phyloP scores from a whole-genome alignment of 139 green algal species.

The Auxenochlorella pyrenoidosa region DNA sequence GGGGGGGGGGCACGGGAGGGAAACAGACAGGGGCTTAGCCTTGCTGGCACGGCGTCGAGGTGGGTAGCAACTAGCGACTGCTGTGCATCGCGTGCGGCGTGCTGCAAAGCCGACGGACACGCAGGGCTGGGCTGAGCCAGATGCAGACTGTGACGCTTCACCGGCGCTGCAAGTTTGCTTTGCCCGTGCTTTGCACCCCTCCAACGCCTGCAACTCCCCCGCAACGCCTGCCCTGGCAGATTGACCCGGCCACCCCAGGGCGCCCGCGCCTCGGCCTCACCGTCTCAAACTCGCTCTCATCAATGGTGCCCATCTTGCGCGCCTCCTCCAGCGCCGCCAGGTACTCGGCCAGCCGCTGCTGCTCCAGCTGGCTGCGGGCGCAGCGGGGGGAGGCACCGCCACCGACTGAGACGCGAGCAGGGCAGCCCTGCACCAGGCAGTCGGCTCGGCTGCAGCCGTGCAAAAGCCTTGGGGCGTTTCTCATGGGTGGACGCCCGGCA shows the following conservation, averaged over 20 bases:
- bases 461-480: not conserved
- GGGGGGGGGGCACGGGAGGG: not conserved
- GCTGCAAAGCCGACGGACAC: no score
- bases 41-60: no score
- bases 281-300: conserved; percentile 10
- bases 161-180: not conserved
- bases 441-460: not conserved
- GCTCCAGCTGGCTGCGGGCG: conserved; percentile 22
- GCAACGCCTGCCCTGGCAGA: no score
- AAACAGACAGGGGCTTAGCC: not conserved
- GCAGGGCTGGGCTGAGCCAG: not conserved
- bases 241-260: no score
- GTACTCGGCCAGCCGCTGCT: conserved; percentile 17
- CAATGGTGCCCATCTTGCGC: not conserved
- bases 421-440: not conserved
- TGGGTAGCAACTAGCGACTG: no score
- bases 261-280: not conserved
- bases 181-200: not conserved
- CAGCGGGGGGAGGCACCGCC: not conserved
- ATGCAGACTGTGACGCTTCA: not conserved
- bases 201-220: no score
- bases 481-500: no score
- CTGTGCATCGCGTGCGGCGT: no score
- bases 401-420: not conserved
- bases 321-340: conserved; percentile 12